Evolutionary conservation across 805 yeast genomes (phyloP).

Genomic region (Candida railenensis): DNA sequence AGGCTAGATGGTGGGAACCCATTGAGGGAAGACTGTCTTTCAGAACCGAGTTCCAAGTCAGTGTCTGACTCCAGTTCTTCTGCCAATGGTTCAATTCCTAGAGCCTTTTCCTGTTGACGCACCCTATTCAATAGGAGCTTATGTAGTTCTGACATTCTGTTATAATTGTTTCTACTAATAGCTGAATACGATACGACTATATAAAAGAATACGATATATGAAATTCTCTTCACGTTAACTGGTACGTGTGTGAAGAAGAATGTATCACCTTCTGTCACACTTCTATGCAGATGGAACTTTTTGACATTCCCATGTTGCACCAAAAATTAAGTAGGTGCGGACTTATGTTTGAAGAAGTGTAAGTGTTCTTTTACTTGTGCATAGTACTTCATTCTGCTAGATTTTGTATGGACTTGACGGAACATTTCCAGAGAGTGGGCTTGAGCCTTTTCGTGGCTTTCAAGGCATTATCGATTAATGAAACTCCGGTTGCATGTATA

Average conservation of each 20-base stretch:
- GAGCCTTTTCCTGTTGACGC: conserved; percentile 21
- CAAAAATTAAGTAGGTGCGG: background rate
- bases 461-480: conserved; percentile 33
- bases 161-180: too few species aligned
- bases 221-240: too few species aligned
- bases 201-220: too few species aligned
- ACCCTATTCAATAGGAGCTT: conserved; percentile 22
- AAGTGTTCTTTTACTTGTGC: too few species aligned
- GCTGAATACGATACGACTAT: too few species aligned
- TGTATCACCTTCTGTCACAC: too few species aligned
- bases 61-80: conserved; percentile 11
- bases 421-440: conserved; percentile 31
- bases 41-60: background rate
- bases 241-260: too few species aligned
- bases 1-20: background rate
- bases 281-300: background rate
- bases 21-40: background rate
- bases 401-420: conserved; percentile 15
- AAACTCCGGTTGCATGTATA: conserved; percentile 44
- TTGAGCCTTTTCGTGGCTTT: conserved; percentile 37
- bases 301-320: background rate
- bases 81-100: conserved; percentile 18
- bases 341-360: background rate
- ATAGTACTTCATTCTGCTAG: too few species aligned
- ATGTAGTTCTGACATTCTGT: conserved; percentile 28